Base-by-base conservation (phyloP, 176 grass and related monocot genomes). In the Guadua angustifolia region DNA sequence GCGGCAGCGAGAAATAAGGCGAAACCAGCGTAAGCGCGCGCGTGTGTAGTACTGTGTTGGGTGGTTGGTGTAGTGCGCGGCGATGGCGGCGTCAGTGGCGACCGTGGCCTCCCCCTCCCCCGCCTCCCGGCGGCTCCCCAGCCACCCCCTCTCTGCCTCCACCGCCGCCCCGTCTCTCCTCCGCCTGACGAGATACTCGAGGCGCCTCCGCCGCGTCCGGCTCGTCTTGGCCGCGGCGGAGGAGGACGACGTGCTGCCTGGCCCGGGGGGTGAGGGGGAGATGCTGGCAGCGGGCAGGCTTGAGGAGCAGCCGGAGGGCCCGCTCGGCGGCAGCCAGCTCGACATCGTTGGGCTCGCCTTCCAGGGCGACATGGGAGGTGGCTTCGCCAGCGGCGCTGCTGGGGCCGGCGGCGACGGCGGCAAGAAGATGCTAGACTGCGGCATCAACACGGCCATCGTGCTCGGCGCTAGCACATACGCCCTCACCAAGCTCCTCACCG, bases 401-500 rank as follows among this genome's bases (percentile, higher is more conserved):
- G 47, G 74, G 35, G 73, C 59, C 12, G 61, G 56, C 19, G 81
- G 39, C 24, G 78, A 24, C 36, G 50, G 14, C 13, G 69, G 78
- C 32, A 73, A 77, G 9, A 94, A 85, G 91, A 73, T 79, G 88
- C 58, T 92, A 42, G 89, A 98, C 57, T 87, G 86, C 3, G 69
- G 72, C 1, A 98, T 98, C 71, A 98, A 98, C 78, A 90, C 93
- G 1, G 87, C 93, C 49, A 98, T 98, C 79, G 93, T 98, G 70
- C 93, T 98, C 42, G 93, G 89, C 5, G 87, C 96, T 26, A 94
- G 93, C 74, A 98, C 96, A 59, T 98, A 90, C 75, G 91, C 91
- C 42, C 88, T 98, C 86, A 95, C 96, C 59, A 98, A 94, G 80
- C 91, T 98, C 71, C 93, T 94, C 57, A 98, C 93, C 53, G 89